Percentiles rank a stretch among this genome's conserved stretches.
phyloP scores from a whole-genome alignment of 2,329 filamentous ascomycete genomes.

The Penicillium freii region DNA sequence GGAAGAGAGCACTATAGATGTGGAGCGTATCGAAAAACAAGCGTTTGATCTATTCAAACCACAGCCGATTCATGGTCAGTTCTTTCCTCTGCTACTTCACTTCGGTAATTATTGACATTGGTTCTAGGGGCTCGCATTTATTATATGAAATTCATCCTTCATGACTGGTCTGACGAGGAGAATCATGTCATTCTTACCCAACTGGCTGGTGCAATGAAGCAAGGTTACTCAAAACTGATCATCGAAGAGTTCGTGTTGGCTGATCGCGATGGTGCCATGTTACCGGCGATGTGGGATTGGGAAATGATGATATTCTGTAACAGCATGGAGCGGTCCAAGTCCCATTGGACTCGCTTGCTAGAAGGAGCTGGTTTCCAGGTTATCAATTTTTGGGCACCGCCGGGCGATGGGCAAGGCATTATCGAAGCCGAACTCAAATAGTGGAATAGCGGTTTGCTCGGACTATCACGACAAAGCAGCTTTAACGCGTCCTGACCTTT shows the following conservation, averaged over 20 bases:
- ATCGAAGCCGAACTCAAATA: conserved; percentile 11
- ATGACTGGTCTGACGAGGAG: conserved; percentile 41
- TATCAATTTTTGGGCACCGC: conserved; percentile 12
- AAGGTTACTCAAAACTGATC: conserved; percentile 38
- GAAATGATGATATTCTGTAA: conserved; percentile 35
- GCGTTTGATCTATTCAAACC: conserved; percentile 11
- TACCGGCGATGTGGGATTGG: conserved; percentile 30
- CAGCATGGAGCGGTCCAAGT: conserved; percentile 33
- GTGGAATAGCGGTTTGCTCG: not conserved
- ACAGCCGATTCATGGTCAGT: conserved; percentile 15
- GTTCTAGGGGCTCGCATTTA: conserved; percentile 34
- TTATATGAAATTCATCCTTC: conserved; percentile 41
- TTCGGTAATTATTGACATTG: not conserved
- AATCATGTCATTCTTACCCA: conserved; percentile 32
- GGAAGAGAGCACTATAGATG: not conserved
- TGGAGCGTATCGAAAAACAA: not conserved
- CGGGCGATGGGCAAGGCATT: conserved; percentile 6
- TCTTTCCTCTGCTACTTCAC: not conserved
- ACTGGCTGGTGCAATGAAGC: conserved; percentile 30
- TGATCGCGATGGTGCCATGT: conserved; percentile 24
- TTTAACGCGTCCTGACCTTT: not conserved
- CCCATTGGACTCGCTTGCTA: conserved; percentile 35
- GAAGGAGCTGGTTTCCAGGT: conserved; percentile 35
- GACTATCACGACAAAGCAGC: not conserved
- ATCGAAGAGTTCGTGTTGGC: conserved; percentile 44